These are phyloP conservation scores for Pterocarpus macrocarpus DNA, from an alignment of 306 rosid species.

Conservation along the genomic window DNA sequence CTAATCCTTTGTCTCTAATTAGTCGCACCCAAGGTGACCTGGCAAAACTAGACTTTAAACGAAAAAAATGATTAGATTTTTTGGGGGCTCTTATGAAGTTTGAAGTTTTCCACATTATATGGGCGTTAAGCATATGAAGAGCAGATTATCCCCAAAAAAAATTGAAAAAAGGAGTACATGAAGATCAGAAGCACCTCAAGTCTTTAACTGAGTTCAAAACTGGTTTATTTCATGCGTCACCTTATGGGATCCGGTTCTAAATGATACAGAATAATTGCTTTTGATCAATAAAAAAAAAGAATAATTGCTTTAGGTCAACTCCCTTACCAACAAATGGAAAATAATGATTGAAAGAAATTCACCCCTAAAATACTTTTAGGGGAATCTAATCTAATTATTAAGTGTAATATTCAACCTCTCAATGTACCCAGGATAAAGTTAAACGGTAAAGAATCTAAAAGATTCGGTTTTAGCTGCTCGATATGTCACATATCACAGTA, in stretches of 20 bases:
- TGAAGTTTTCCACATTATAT: background rate
- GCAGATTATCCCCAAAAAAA: no score
- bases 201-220: background rate
- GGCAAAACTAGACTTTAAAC: background rate
- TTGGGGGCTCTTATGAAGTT: background rate
- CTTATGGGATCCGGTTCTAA: background rate
- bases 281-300: no score
- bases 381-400: background rate
- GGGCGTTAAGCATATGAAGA: background rate
- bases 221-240: background rate
- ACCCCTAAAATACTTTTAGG: no score
- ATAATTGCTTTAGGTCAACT: background rate
- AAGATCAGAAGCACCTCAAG: no score
- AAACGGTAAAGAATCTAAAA: background rate
- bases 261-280: background rate
- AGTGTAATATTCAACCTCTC: background rate
- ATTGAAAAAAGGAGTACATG: no score
- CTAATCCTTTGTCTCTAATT: slow-evolving; percentile 15
- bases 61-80: background rate
- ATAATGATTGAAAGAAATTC: background rate
- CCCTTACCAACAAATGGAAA: background rate
- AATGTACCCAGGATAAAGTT: no score
- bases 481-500: background rate
- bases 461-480: background rate
- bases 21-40: background rate